Evolutionary conservation across 179 eudicot species (phyloP), one percentile per base, ranked within the genome.

Genomic region (Silene coronaria): DNA sequence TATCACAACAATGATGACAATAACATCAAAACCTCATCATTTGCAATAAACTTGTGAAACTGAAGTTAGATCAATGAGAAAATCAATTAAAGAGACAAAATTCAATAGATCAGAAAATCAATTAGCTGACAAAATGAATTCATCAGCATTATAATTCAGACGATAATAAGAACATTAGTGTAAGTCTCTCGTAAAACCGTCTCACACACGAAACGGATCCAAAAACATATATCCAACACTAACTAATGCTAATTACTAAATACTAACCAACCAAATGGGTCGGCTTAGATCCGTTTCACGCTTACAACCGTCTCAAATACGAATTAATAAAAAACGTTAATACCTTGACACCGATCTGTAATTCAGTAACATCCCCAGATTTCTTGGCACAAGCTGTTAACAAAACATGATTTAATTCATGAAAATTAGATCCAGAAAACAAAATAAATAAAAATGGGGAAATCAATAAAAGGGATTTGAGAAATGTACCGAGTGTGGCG

Each of bases 341-440:
- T 77, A 95, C 99, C 97, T 96, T 96, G 32, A 96, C 97, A 72
- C 97, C 99, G 90, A 96, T 96, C 91, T 90, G 97, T 74, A 96
- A 62, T 78, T 87, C 93, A 26, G 86, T 89, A 4, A 96, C 97
- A 84, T 96, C 85, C 10, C 66, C 69, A 3, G 85, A 79, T 28
- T 76, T 79, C 46, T 82, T 82, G 0, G 85, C 85, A 76, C 26
- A 82, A 60, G 61, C 82, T 82, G 82, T 48, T 75, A 9, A 65
- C 22, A 51, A 75, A 73, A 19, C 24, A 11, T 53, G 46, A n/a
- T 16, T 22, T 28, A 1, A 66, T 30, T 48, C 6, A 21, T 9
- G 1, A 45, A 17, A 3, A 22, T 58, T 23, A 78, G 80, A 82
- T 79, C 80, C 67, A 64, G 16, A 23, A 22, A 67, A 38, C 11